Conservation (phyloP, 1,284 basidiomycete genomes). For the Puccinia coronata region DNA sequence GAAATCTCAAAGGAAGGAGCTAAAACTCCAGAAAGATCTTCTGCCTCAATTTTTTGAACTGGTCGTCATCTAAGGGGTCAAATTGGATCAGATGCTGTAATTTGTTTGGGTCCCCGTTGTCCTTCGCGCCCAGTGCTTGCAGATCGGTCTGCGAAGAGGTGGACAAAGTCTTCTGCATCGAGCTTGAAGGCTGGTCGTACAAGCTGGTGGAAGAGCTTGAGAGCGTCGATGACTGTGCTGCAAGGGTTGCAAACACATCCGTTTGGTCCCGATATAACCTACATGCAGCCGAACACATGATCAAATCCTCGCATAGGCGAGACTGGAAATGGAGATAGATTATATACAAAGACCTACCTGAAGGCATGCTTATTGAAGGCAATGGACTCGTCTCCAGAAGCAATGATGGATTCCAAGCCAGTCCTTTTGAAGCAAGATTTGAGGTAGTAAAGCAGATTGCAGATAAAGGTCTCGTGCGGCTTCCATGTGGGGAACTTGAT, state of each 20-base stretch:
- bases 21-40: constrained; percentile 28
- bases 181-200: constrained; percentile 24
- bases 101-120: background rate
- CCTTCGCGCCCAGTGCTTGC: background rate
- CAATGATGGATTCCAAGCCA: constrained; percentile 43
- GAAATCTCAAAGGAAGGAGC: too few species aligned
- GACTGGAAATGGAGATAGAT: background rate
- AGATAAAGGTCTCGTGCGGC: constrained; percentile 19
- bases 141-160: background rate
- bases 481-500: constrained; percentile 28
- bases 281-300: background rate
- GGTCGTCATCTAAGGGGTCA: constrained; percentile 14
- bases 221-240: constrained; percentile 44
- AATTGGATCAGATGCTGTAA: constrained; percentile 23
- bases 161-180: background rate
- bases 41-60: constrained; percentile 33
- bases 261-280: constrained; percentile 48
- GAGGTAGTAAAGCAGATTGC: constrained; percentile 33
- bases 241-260: constrained; percentile 45
- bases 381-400: constrained; percentile 20
- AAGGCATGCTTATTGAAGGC: constrained; percentile 45
- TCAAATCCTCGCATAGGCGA: background rate
- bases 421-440: constrained; percentile 44
- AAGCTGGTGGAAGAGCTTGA: constrained; percentile 38
- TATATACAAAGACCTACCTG: constrained; percentile 15